These are phyloP conservation scores for Debaryomycetaceae sp. DNA, from an alignment of 1,139 yeast species.

Conservation along the genomic window DNA sequence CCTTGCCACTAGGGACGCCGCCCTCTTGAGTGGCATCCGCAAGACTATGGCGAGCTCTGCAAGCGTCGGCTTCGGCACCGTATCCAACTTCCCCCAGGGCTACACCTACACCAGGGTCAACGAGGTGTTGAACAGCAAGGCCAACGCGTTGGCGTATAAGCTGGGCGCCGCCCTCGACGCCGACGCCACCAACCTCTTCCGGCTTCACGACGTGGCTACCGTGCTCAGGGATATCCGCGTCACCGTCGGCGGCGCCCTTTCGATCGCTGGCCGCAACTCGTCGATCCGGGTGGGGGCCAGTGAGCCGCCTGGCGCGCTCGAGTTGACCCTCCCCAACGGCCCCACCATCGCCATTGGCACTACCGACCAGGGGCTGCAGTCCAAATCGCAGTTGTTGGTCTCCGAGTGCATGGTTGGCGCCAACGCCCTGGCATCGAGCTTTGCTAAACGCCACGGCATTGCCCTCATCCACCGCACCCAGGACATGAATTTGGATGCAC, in stretches of 20 bases:
- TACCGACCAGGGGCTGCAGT: constrained; percentile 15
- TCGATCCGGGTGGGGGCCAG: constrained; percentile 13
- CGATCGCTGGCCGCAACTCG: constrained; percentile 12
- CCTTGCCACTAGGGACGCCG: constrained; percentile 16
- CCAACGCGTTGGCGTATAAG: constrained; percentile 9
- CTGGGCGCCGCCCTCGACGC: constrained; percentile 11
- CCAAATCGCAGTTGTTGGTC: constrained; percentile 55
- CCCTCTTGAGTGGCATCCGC: constrained; percentile 13
- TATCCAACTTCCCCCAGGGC: constrained; percentile 28
- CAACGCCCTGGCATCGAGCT: constrained; percentile 57
- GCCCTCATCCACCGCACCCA: constrained; percentile 54
- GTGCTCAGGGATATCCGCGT: constrained; percentile 23
- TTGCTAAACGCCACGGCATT: constrained; percentile 40
- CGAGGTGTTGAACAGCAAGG: constrained; percentile 20
- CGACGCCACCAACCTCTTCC: constrained; percentile 23
- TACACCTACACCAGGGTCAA: constrained; percentile 37
- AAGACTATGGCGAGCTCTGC: constrained; percentile 14
- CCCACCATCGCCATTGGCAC: constrained; percentile 2
- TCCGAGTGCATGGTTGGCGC: constrained; percentile 81
- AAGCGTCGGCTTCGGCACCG: constrained; percentile 19
- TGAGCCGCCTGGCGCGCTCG: background rate
- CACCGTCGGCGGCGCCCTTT: constrained; percentile 18
- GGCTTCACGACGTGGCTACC: constrained; percentile 25
- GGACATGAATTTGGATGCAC: constrained; percentile 23
- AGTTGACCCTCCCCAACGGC: background rate